Evolutionary conservation across 1,139 yeast species (phyloP).

Genomic region (Tardiomyces depauwii): DNA sequence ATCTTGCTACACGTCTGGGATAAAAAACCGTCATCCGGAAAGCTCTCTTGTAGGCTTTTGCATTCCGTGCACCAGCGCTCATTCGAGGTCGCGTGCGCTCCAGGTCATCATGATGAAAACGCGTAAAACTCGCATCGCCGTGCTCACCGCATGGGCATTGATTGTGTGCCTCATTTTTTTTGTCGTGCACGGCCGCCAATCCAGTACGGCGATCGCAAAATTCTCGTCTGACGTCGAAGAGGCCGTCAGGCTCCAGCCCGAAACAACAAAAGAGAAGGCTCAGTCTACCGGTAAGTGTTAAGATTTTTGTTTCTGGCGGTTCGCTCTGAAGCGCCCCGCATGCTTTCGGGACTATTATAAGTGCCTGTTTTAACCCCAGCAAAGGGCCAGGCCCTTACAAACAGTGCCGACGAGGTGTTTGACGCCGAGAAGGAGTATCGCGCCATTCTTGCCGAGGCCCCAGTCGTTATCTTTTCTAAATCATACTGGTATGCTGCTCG

Average conservation of each 20-base stretch:
- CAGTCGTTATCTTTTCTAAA: conserved; percentile 37
- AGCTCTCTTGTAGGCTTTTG: too few species aligned
- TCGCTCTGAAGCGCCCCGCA: too few species aligned
- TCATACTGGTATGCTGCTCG: conserved; percentile 37
- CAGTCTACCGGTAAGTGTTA: neutral
- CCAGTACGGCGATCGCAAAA: conserved; percentile 8
- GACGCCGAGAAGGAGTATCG: conserved; percentile 53
- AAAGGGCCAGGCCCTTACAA: conserved; percentile 16
- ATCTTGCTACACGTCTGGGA: too few species aligned
- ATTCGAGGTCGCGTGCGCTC: too few species aligned
- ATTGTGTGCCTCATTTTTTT: conserved; percentile 15
- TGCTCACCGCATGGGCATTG: conserved; percentile 19
- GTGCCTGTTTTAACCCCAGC: neutral
- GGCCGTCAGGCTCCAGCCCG: conserved; percentile 14
- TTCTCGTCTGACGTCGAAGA: conserved; percentile 15
- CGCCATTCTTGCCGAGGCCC: conserved; percentile 48
- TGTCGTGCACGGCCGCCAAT: conserved; percentile 15
- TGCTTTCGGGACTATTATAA: too few species aligned
- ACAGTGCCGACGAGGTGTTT: conserved; percentile 28
- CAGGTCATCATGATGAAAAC: conserved; percentile 14
- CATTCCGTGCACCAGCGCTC: too few species aligned
- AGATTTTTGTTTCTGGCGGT: neutral
- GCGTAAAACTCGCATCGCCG: conserved; percentile 16
- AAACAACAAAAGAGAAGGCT: conserved; percentile 4
- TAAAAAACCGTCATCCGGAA: too few species aligned